phyloP scores from a whole-genome alignment of 2,329 filamentous ascomycete species.

The Lasiodiplodia hormozganensis region DNA sequence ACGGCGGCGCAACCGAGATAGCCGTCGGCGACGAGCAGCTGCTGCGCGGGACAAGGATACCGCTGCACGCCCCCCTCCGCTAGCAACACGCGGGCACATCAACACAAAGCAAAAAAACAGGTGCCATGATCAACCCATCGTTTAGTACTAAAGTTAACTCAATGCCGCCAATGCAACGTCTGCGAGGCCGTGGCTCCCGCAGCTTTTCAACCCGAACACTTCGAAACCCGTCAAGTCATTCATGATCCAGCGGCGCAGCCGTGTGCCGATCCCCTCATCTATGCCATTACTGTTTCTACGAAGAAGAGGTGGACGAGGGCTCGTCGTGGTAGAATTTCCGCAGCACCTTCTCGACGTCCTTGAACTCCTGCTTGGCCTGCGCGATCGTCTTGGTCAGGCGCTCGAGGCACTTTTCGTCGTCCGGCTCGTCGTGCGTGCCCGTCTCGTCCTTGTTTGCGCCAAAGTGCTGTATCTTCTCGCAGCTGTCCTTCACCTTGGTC shows the following conservation, averaged over 20 bases:
- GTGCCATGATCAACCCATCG: conserved; percentile 25
- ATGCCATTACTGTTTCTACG: conserved; percentile 11
- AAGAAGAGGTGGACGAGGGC: conserved; percentile 24
- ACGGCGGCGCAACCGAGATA: conserved; percentile 14
- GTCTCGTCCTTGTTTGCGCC: conserved; percentile 83
- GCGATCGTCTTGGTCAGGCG: conserved; percentile 74
- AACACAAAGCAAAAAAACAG: conserved; percentile 12
- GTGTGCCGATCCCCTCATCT: conserved; percentile 11
- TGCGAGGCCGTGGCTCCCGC: conserved; percentile 23
- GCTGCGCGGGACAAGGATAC: conserved; percentile 6
- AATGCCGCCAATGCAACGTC: conserved; percentile 25
- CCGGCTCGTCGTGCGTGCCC: conserved; percentile 69
- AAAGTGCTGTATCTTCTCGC: conserved; percentile 95
- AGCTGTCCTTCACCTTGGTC: conserved; percentile 87
- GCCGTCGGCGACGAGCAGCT: background rate
- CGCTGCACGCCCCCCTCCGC: conserved; percentile 17
- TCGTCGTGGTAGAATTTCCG: conserved; percentile 71
- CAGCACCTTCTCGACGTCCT: conserved; percentile 73
- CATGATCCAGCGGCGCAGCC: conserved; percentile 28
- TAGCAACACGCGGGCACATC: conserved; percentile 6
- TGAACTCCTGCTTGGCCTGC: conserved; percentile 77
- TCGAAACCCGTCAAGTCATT: conserved; percentile 29
- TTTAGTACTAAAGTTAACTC: conserved; percentile 26
- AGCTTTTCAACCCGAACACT: conserved; percentile 24
- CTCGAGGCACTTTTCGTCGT: conserved; percentile 72